phyloP scores from a whole-genome alignment of 169 alveolate genomes.

The Plasmodium yoelii region DNA sequence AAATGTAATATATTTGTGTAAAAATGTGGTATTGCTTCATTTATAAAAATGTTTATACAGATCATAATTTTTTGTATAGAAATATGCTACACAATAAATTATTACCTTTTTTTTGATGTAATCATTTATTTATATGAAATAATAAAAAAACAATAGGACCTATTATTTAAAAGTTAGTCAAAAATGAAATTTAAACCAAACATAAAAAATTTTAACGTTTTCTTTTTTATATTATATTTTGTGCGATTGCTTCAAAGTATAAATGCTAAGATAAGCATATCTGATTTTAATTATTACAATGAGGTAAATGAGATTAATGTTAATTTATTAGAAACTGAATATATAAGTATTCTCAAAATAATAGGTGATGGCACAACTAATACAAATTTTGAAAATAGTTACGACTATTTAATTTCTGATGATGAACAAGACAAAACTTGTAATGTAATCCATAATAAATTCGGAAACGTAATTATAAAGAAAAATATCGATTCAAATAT shows the following conservation, averaged over 20 bases:
- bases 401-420: conserved; percentile 35
- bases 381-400: conserved; percentile 28
- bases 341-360: conserved; percentile 30
- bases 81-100: not conserved
- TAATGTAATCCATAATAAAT: conserved; percentile 3
- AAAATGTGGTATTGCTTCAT: conserved; percentile 18
- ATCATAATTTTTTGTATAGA: not conserved
- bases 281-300: conserved; percentile 34
- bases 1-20: not conserved
- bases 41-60: conserved; percentile 6
- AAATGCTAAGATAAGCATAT: conserved; percentile 42
- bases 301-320: conserved; percentile 9
- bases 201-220: conserved; percentile 6
- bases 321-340: conserved; percentile 43
- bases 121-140: not conserved
- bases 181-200: conserved; percentile 28
- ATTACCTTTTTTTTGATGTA: not conserved
- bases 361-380: conserved; percentile 8
- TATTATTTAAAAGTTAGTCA: conserved; percentile 17
- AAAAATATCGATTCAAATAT: not conserved
- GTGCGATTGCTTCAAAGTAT: conserved; percentile 18
- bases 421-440: conserved; percentile 24
- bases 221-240: conserved; percentile 22
- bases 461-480: conserved; percentile 11
- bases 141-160: conserved; percentile 17